These are phyloP conservation scores for Metschnikowia orientalis DNA, from an alignment of 805 yeast genomes.

Conservation along the genomic window DNA sequence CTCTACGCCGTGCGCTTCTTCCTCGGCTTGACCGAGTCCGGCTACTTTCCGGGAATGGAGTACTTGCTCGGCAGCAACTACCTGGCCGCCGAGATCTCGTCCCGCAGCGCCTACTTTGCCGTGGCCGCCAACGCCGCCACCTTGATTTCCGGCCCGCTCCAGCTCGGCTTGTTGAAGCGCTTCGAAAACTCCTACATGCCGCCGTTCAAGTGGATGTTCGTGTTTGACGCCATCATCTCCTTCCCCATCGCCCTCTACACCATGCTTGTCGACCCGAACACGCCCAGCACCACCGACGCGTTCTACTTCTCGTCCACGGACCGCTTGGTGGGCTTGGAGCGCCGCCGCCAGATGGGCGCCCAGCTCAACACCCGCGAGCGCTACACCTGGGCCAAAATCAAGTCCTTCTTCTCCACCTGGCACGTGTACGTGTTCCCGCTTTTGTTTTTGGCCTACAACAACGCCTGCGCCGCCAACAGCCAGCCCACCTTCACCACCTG, in stretches of 20 bases:
- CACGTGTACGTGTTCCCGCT: constrained; percentile 44
- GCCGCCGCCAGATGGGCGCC: constrained; percentile 33
- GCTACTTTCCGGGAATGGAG: constrained; percentile 57
- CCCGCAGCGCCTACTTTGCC: constrained; percentile 29
- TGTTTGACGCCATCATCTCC: constrained; percentile 32
- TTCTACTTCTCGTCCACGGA: constrained; percentile 28
- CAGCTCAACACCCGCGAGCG: constrained; percentile 36
- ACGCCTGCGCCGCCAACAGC: constrained; percentile 26
- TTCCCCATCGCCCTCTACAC: constrained; percentile 32
- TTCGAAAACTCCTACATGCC: constrained; percentile 21
- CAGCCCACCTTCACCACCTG: constrained; percentile 45
- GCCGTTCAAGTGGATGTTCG: constrained; percentile 34
- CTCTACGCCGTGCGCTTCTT: constrained; percentile 17
- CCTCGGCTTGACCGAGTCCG: constrained; percentile 44
- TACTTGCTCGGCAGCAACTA: constrained; percentile 41
- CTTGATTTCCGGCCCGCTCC: constrained; percentile 32
- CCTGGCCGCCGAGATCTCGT: constrained; percentile 24
- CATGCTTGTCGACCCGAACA: constrained; percentile 30
- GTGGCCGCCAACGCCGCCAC: constrained; percentile 26
- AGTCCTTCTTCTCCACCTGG: constrained; percentile 45
- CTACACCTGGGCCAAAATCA: constrained; percentile 39
- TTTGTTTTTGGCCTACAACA: constrained; percentile 36
- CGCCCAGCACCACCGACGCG: constrained; percentile 33
- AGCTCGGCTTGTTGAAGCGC: constrained; percentile 24
- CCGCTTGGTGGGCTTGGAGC: constrained; percentile 40